Evolutionary conservation across 2,329 filamentous ascomycete species (phyloP).

Genomic region (Nothophaeocryptopus gaeumannii): DNA sequence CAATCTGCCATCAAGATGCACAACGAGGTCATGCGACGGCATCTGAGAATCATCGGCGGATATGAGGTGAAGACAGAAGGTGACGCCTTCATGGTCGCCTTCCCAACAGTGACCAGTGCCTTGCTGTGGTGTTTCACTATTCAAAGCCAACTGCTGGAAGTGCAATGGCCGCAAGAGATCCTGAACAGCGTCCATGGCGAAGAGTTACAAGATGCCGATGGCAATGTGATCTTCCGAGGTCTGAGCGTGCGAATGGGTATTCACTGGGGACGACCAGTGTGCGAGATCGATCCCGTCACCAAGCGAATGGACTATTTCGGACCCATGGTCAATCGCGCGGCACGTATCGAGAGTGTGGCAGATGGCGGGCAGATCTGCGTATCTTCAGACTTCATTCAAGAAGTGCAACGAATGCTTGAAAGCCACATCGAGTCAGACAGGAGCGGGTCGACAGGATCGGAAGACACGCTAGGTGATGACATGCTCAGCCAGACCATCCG

Average conservation of each 20-base stretch:
- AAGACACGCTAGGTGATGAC: slow-evolving; percentile 75
- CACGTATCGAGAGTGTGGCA: slow-evolving; percentile 88
- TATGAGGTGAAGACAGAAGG: slow-evolving; percentile 99
- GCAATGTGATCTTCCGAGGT: slow-evolving; percentile 86
- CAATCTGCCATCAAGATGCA: slow-evolving; percentile 94
- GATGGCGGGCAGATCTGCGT: slow-evolving; percentile 97
- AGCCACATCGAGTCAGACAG: slow-evolving; percentile 83
- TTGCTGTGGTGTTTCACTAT: slow-evolving; percentile 96
- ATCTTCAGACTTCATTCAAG: slow-evolving; percentile 93
- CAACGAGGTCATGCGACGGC: slow-evolving; percentile 93
- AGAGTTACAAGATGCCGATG: slow-evolving; percentile 76
- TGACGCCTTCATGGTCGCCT: slow-evolving; percentile 98
- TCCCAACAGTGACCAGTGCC: slow-evolving; percentile 91
- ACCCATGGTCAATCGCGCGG: slow-evolving; percentile 97
- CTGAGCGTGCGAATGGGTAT: slow-evolving; percentile 96
- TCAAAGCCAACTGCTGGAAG: slow-evolving; percentile 80
- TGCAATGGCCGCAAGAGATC: slow-evolving; percentile 91
- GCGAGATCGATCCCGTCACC: slow-evolving; percentile 92
- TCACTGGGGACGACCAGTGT: slow-evolving; percentile 91
- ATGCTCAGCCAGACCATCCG: slow-evolving; percentile 72
- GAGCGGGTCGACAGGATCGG: slow-evolving; percentile 64
- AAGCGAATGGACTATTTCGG: slow-evolving; percentile 99
- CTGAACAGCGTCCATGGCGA: slow-evolving; percentile 82
- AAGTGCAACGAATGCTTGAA: slow-evolving; percentile 87
- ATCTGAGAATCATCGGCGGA: slow-evolving; percentile 87